A percentile compares a stretch with the other conserved stretches of the same genome.
Conservation (phyloP, 2,329 filamentous ascomycete species). For the Zelopaecilomyces penicillatus region DNA sequence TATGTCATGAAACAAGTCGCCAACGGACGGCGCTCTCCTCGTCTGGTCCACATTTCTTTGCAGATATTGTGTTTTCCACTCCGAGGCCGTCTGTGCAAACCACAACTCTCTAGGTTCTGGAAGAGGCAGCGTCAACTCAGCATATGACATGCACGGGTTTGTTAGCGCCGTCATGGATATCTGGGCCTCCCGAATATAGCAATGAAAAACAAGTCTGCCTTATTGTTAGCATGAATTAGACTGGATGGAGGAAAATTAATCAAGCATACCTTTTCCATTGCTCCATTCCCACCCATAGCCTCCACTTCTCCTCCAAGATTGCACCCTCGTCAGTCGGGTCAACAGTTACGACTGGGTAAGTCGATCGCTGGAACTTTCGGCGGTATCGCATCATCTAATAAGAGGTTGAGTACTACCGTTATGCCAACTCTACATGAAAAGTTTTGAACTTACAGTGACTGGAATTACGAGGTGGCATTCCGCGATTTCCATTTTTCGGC, state of each 20-base stretch:
- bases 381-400: constrained; percentile 44
- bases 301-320: constrained; percentile 56
- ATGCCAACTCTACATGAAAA: not conserved
- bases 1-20: constrained; percentile 49
- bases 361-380: constrained; percentile 50
- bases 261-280: constrained; percentile 50
- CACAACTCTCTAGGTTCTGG: constrained; percentile 56
- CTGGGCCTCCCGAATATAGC: constrained; percentile 58
- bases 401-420: constrained; percentile 10
- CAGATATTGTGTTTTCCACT: constrained; percentile 57
- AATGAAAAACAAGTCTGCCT: constrained; percentile 51
- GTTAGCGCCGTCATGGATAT: constrained; percentile 59
- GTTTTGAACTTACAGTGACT: constrained; percentile 30
- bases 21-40: constrained; percentile 40
- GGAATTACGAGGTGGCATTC: constrained; percentile 41
- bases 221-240: constrained; percentile 8
- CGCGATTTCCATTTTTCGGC: constrained; percentile 48
- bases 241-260: not conserved
- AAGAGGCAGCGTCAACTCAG: constrained; percentile 58
- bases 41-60: constrained; percentile 27
- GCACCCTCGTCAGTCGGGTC: constrained; percentile 46
- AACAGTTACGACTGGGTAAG: constrained; percentile 43
- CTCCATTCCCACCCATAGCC: constrained; percentile 53
- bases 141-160: constrained; percentile 58
- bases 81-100: constrained; percentile 52